Evolutionary conservation across 1,284 basidiomycete genomes (phyloP).

Genomic region (Apiotrichum montevideense): DNA sequence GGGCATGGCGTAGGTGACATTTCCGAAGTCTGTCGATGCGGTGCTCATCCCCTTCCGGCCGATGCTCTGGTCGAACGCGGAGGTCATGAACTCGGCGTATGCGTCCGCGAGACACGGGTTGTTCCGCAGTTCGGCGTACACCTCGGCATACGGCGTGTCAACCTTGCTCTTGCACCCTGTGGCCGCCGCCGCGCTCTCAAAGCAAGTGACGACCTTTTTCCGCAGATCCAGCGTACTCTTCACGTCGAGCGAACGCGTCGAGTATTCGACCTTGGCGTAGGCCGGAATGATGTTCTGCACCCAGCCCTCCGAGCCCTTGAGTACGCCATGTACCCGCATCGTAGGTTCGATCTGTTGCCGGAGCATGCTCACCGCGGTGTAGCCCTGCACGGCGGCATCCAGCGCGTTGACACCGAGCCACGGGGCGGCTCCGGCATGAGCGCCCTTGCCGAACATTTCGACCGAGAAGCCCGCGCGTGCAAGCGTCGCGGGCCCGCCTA

Average conservation of each 20-base stretch:
- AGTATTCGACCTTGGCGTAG: constrained; percentile 32
- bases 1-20: constrained; percentile 23
- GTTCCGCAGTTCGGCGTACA: constrained; percentile 30
- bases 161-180: constrained; percentile 24
- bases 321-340: constrained; percentile 45
- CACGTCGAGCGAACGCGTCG: constrained; percentile 36
- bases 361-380: constrained; percentile 47
- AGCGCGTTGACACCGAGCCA: constrained; percentile 52
- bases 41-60: constrained; percentile 21
- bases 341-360: constrained; percentile 47
- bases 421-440: constrained; percentile 30
- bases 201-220: constrained; percentile 23
- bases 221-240: constrained; percentile 21
- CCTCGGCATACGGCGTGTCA: constrained; percentile 16
- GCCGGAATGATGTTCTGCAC: constrained; percentile 39
- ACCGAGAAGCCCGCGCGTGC: constrained; percentile 26
- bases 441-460: constrained; percentile 26
- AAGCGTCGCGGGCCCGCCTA: constrained; percentile 22
- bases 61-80: constrained; percentile 21
- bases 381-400: constrained; percentile 48
- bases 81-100: constrained; percentile 25
- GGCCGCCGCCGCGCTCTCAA: constrained; percentile 21
- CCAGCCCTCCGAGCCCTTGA: constrained; percentile 42
- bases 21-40: constrained; percentile 29
- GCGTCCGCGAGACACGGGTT: constrained; percentile 19